Evolutionary conservation across 345 rosid genomes (phyloP).

Genomic region (Clausena lansium): DNA sequence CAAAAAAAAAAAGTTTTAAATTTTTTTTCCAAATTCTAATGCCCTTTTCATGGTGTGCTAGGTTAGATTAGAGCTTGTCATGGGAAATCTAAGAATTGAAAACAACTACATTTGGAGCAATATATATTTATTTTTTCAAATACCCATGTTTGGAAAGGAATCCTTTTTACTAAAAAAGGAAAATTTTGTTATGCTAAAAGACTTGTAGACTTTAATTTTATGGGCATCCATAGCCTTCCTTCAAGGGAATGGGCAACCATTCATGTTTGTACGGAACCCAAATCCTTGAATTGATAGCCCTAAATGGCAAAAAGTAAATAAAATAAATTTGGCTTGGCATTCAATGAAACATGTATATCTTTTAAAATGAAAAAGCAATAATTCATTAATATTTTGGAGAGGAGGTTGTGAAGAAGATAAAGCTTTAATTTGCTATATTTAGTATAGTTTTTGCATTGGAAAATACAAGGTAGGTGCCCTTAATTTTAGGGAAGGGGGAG

Average conservation of each 20-base stretch:
- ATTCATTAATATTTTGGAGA: slow-evolving; percentile 1
- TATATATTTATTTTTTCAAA: neutral
- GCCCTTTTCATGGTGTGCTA: neutral
- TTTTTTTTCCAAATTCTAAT: neutral
- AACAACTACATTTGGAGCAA: neutral
- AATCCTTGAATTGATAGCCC: neutral
- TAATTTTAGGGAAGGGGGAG: slow-evolving; percentile 1
- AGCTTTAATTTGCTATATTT: slow-evolving; percentile 12
- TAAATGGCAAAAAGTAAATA: neutral
- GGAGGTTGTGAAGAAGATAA: neutral
- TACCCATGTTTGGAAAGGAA: neutral
- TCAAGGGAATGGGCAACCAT: slow-evolving; percentile 3
- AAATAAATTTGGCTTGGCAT: neutral
- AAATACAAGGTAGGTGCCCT: slow-evolving; percentile 5
- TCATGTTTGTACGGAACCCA: neutral
- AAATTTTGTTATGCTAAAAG: slow-evolving; percentile 1
- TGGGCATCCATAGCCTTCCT: neutral
- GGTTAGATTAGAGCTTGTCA: neutral
- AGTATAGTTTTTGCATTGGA: neutral
- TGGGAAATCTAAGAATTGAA: slow-evolving; percentile 1
- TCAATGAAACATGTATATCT: neutral
- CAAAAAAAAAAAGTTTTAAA: no score
- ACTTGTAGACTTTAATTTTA: neutral
- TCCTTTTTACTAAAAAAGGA: neutral
- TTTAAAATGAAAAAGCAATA: neutral